Conservation (phyloP, 139 green algal species). For the Chlamydomonas applanata region DNA sequence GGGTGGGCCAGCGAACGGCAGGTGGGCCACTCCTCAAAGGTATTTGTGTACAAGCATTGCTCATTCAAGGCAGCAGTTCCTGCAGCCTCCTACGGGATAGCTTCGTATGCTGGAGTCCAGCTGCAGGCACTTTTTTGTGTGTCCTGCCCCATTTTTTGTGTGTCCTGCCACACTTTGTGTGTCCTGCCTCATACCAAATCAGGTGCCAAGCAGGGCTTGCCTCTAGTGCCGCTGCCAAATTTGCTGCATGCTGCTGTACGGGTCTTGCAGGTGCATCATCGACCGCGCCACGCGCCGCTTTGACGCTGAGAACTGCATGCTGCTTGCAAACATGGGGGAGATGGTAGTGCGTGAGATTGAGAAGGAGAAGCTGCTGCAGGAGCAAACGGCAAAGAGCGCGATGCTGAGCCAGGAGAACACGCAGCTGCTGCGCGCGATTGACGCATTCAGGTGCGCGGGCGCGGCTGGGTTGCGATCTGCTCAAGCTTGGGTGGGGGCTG, state of each 20-base stretch:
- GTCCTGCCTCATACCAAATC: no score
- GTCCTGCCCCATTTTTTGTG: no score
- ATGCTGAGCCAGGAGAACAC: constrained; percentile 39
- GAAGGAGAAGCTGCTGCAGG: constrained; percentile 64
- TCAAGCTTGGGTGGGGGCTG: no score
- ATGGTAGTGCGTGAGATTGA: constrained; percentile 86
- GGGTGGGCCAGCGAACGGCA: no score
- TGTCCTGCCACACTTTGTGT: no score
- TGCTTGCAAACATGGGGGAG: constrained; percentile 84
- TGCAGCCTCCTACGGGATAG: no score
- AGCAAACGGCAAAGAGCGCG: constrained; percentile 30
- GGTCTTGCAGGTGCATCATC: constrained; percentile 67
- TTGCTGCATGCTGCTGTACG: neutral
- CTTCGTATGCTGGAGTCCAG: no score
- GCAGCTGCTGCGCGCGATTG: constrained; percentile 59
- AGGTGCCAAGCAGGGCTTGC: neutral
- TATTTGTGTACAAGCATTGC: no score
- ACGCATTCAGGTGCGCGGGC: constrained; percentile 56
- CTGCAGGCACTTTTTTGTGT: no score
- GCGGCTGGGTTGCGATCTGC: no score
- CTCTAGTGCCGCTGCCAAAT: neutral
- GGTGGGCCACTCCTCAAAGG: no score
- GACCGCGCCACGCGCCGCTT: constrained; percentile 73
- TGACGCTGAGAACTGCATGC: constrained; percentile 59
- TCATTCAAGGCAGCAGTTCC: no score